Evolutionary conservation across 176 grass and related monocot genomes (phyloP).

Genomic region (Leersia perrieri): DNA sequence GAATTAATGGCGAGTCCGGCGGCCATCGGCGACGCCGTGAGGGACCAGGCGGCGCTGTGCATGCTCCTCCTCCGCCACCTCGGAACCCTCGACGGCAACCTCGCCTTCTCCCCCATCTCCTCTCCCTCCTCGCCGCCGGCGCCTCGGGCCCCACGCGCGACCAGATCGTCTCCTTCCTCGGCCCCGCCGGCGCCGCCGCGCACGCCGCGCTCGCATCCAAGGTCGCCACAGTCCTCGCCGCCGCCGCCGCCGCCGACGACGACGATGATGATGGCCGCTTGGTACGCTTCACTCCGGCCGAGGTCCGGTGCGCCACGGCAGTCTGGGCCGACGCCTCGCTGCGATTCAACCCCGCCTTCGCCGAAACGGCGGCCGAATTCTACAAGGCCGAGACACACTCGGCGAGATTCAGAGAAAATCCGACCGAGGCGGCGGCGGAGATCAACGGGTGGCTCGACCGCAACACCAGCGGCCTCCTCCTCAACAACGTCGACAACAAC

Average conservation of each 20-base stretch:
- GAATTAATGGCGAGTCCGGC: no score
- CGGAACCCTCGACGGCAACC: background rate
- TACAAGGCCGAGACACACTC: background rate
- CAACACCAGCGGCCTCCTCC: background rate
- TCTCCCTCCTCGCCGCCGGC: background rate
- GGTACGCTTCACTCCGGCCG: no score
- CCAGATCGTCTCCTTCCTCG: constrained; percentile 15
- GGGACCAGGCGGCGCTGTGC: background rate
- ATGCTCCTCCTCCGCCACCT: constrained; percentile 1
- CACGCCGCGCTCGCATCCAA: background rate
- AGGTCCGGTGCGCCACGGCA: background rate
- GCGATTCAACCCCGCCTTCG: background rate
- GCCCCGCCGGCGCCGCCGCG: background rate
- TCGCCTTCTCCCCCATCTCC: constrained; percentile 2
- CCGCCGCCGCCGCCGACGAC: no score
- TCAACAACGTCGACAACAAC: background rate
- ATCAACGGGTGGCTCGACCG: constrained; percentile 2
- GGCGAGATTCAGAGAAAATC: background rate
- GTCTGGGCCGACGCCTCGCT: constrained; percentile 8
- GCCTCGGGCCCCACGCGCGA: background rate
- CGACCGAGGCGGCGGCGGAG: background rate
- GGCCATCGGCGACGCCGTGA: background rate
- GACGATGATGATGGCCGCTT: background rate
- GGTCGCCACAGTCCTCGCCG: constrained; percentile 6
- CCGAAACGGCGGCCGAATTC: background rate